These are phyloP conservation scores for Apostasia shenzhenica DNA, from an alignment of 106 monocot species.

Conservation along the genomic window DNA sequence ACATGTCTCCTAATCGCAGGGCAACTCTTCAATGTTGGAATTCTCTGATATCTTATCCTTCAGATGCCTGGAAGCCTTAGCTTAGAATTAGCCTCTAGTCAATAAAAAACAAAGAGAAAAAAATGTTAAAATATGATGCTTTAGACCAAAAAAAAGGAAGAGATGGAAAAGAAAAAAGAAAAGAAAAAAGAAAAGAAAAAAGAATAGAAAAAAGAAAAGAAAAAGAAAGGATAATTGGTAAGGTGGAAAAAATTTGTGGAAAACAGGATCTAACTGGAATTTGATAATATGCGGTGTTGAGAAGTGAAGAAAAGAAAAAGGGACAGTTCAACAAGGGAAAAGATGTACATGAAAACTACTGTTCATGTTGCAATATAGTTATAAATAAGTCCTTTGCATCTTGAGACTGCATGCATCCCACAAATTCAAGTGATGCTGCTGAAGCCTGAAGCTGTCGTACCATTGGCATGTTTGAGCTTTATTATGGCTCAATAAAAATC, in stretches of 20 bases:
- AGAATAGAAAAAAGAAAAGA: neutral
- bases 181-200: conserved; percentile 5
- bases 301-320: neutral
- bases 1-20: conserved; percentile 17
- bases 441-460: neutral
- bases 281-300: no score
- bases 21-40: conserved; percentile 19
- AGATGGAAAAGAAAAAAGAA: neutral
- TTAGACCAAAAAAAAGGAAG: neutral
- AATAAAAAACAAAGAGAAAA: neutral
- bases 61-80: conserved; percentile 13
- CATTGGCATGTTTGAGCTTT: conserved; percentile 7
- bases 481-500: conserved; percentile 6
- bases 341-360: neutral
- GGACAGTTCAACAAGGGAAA: neutral
- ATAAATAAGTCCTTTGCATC: neutral
- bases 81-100: conserved; percentile 1
- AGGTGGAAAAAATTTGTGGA: neutral
- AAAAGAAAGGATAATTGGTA: neutral
- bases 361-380: neutral
- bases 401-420: conserved; percentile 3
- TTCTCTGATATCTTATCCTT: conserved; percentile 12
- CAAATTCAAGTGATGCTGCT: neutral
- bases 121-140: neutral
- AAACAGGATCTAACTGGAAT: no score